Conservation (phyloP, 768 basidiomycete species). For the Podaxis sp. region DNA sequence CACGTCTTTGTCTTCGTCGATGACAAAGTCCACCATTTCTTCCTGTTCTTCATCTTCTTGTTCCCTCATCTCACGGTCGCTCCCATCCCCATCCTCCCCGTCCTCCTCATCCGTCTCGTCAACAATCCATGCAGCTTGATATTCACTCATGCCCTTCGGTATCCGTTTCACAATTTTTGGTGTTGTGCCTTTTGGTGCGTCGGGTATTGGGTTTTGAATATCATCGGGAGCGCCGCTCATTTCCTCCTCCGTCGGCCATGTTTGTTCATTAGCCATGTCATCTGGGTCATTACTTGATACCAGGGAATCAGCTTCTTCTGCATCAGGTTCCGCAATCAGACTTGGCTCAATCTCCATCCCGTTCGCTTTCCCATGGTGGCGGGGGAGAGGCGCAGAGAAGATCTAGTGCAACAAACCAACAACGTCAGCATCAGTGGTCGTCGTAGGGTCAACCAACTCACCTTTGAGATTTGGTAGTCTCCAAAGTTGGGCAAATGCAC, state of each 20-base stretch:
- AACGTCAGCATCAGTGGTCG: neutral
- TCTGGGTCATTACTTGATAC: slow-evolving; percentile 87
- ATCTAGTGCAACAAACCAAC: slow-evolving; percentile 47
- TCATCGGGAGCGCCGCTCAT: slow-evolving; percentile 49
- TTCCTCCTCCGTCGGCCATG: slow-evolving; percentile 98
- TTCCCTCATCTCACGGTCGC: slow-evolving; percentile 29
- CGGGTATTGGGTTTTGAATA: slow-evolving; percentile 46
- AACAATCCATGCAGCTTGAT: slow-evolving; percentile 95
- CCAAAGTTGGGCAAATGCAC: slow-evolving; percentile 87
- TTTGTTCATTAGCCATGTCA: slow-evolving; percentile 91
- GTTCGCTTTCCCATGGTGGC: slow-evolving; percentile 31
- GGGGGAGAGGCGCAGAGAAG: slow-evolving; percentile 54
- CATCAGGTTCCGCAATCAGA: slow-evolving; percentile 62
- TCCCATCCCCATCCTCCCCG: slow-evolving; percentile 44
- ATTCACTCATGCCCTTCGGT: slow-evolving; percentile 95
- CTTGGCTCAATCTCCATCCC: slow-evolving; percentile 70
- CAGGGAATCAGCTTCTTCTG: slow-evolving; percentile 76
- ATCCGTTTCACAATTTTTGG: slow-evolving; percentile 78
- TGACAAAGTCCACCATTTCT: slow-evolving; percentile 57
- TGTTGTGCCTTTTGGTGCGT: slow-evolving; percentile 69
- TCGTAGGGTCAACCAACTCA: slow-evolving; percentile 28
- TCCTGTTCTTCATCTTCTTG: slow-evolving; percentile 49
- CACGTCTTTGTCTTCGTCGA: slow-evolving; percentile 58
- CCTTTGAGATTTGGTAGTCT: slow-evolving; percentile 84
- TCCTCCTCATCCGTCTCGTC: slow-evolving; percentile 73